Percentiles rank a stretch among this genome's conserved stretches.
phyloP scores from a whole-genome alignment of 1,139 yeast genomes.

The Candida frijolesensis region DNA sequence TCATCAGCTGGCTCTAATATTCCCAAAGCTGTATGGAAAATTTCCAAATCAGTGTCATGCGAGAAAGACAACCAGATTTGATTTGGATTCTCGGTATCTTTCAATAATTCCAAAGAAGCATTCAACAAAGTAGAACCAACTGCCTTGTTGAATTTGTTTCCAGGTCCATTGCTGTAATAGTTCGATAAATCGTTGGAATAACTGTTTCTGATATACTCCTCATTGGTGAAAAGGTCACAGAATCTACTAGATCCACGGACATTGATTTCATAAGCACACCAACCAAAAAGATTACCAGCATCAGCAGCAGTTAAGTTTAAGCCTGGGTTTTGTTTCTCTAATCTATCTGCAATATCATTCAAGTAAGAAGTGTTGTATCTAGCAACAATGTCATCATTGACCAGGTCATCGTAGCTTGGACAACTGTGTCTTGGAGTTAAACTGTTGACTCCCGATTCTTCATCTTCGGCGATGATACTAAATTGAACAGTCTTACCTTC shows the following conservation, averaged over 20 bases:
- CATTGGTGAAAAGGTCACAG: constrained; percentile 51
- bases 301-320: constrained; percentile 45
- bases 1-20: constrained; percentile 33
- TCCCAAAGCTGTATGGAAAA: constrained; percentile 54
- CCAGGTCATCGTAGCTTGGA: constrained; percentile 22
- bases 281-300: constrained; percentile 37
- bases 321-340: constrained; percentile 30
- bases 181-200: constrained; percentile 40
- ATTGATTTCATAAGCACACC: constrained; percentile 60
- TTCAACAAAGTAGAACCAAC: constrained; percentile 52
- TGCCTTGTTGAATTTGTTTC: constrained; percentile 42
- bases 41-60: constrained; percentile 61
- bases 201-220: constrained; percentile 46
- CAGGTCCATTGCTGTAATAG: constrained; percentile 54
- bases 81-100: constrained; percentile 24
- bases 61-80: constrained; percentile 53
- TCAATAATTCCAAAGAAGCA: constrained; percentile 49
- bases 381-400: constrained; percentile 12
- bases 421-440: constrained; percentile 33
- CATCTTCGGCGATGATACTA: constrained; percentile 30
- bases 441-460: constrained; percentile 37
- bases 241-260: constrained; percentile 50
- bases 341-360: constrained; percentile 37
- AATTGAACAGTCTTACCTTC: constrained; percentile 22
- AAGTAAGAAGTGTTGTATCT: constrained; percentile 28